Evolutionary conservation across 2,329 filamentous ascomycete species (phyloP).

Genomic region (Nannizziopsis barbatae): DNA sequence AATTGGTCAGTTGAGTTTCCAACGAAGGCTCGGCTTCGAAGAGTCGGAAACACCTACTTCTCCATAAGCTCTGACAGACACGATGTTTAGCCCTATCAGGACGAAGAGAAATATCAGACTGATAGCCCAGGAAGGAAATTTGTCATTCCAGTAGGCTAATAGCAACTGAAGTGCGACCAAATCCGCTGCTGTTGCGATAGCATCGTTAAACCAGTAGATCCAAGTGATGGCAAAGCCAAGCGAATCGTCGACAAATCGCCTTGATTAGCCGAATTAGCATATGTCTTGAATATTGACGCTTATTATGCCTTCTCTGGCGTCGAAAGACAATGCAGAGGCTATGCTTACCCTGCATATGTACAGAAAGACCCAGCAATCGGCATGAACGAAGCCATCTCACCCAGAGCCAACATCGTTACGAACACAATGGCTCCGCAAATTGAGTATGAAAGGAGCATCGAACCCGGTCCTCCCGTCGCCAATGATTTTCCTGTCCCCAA

Average conservation of each 20-base stretch:
- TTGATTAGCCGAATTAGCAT: constrained; percentile 13
- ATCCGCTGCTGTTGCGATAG: constrained; percentile 49
- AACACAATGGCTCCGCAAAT: constrained; percentile 50
- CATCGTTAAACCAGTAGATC: constrained; percentile 55
- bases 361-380: constrained; percentile 46
- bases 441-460: constrained; percentile 47
- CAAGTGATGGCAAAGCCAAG: constrained; percentile 37
- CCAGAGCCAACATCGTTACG: constrained; percentile 48
- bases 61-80: constrained; percentile 45
- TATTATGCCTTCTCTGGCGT: not conserved
- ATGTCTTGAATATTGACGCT: not conserved
- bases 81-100: constrained; percentile 43
- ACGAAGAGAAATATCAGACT: constrained; percentile 51
- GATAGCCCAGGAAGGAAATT: constrained; percentile 53
- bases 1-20: not conserved
- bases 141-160: constrained; percentile 50
- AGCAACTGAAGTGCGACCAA: constrained; percentile 49
- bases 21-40: not conserved
- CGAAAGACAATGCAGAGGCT: not conserved
- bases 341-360: constrained; percentile 41
- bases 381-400: constrained; percentile 51
- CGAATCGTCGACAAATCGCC: constrained; percentile 36
- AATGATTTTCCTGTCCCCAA: constrained; percentile 52
- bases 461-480: constrained; percentile 49
- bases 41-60: constrained; percentile 31